Percentiles rank a stretch among this genome's conserved stretches.
These are phyloP conservation scores for Lolium multiflorum DNA, from an alignment of 176 grass and related monocot genomes.

Conservation along the genomic window DNA sequence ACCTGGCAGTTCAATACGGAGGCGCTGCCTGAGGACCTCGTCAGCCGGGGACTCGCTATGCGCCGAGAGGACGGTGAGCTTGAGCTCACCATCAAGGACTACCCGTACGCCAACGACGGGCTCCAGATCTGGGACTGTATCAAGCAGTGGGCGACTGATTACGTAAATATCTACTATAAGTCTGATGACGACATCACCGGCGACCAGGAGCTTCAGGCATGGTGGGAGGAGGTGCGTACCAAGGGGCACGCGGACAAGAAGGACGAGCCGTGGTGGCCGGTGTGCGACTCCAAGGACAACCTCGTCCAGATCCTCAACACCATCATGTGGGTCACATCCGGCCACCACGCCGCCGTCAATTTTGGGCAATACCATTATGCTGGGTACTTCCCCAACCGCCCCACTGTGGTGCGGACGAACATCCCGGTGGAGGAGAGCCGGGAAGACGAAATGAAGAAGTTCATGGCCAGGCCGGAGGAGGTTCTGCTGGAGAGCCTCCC, in stretches of 20 bases:
- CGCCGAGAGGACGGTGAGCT: conserved; percentile 49
- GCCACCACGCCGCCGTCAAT: conserved; percentile 86
- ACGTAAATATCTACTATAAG: conserved; percentile 64
- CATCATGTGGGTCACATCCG: conserved; percentile 88
- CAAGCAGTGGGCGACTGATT: conserved; percentile 67
- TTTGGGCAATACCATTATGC: conserved; percentile 89
- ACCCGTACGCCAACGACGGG: conserved; percentile 55
- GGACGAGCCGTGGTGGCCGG: conserved; percentile 91
- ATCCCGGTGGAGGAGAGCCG: conserved; percentile 74
- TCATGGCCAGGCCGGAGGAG: conserved; percentile 59
- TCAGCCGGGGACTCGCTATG: conserved; percentile 76
- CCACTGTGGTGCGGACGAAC: conserved; percentile 55
- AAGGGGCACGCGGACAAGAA: conserved; percentile 92
- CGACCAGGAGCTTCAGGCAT: conserved; percentile 69
- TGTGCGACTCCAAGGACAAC: conserved; percentile 44
- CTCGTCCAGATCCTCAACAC: conserved; percentile 61
- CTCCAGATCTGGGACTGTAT: conserved; percentile 58
- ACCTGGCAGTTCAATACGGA: conserved; percentile 81
- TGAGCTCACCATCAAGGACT: conserved; percentile 75
- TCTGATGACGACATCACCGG: conserved; percentile 41
- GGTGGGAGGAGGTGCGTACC: conserved; percentile 84
- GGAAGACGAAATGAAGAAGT: conserved; percentile 36
- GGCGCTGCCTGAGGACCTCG: conserved; percentile 75
- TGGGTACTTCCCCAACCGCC: conserved; percentile 93
- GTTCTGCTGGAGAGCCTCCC: conserved; percentile 63